Base-by-base conservation (phyloP, 2,329 filamentous ascomycete species). In the Penicillium sp. region DNA sequence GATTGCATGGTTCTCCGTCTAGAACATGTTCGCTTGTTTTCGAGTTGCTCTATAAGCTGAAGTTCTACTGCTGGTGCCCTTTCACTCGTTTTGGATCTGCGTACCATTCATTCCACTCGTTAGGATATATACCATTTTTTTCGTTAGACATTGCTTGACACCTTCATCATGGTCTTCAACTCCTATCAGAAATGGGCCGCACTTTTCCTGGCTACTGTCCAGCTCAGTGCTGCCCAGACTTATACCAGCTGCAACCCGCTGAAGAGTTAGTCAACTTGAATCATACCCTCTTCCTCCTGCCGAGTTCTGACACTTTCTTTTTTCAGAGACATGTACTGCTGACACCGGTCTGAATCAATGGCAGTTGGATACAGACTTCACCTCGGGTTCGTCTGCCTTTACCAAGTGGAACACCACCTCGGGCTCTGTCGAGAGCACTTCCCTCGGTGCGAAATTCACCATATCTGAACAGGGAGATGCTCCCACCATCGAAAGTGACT, bases 401-500 rank as follows among this genome's bases (percentile, higher is more conserved):
- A 76, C 83, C 17, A 59, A 57, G 48, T 92, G 87, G 85, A 85
- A 87, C 62, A 84, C 83, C 37, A 86, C 84, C 8, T 83, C 84
- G 45, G 87, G 87, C 46, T 75, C 73, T 10, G 80, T 95, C 41
- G 77, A 76, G 7, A 92, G 85, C 67, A 80, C 80, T 51, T 66
- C 78, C n/a, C 81, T 91, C 65, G 94, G 94, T 60, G 91, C 84
- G 20, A 84, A 84, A 34, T 95, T 99, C 73, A 90, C 89, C 26
- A 87, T 99, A 52, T 75, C 83, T 29, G 77, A 85, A 68, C 80
- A 85, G 42, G 91, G 92, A 55, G 89, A 97, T 67, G 85, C 92
- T 2, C 94, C 94, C 0, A 91, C 92, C 69, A 84, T 99, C 55
- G 82, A 83, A 58, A 96, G 90, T 56, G 83, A 93, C 64, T 97